Evolutionary conservation across 75 land plant genomes (phyloP).

Genomic region (Adiantum capillusveneris): DNA sequence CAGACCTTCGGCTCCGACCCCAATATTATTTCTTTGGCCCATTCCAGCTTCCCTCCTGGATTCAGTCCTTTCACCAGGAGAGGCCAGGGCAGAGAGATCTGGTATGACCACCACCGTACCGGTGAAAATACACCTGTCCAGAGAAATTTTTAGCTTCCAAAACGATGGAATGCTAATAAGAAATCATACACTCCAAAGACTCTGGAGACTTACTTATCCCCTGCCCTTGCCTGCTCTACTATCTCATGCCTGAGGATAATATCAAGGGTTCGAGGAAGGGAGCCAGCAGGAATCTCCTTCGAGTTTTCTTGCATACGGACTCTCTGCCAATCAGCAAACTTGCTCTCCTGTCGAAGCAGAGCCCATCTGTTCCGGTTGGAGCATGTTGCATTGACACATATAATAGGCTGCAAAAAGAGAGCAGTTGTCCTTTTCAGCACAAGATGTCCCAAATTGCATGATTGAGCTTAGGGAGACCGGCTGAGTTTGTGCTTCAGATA

Average conservation of each 20-base stretch:
- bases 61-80: slow-evolving; percentile 98
- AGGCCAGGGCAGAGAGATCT: slow-evolving; percentile 78
- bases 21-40: slow-evolving; percentile 30
- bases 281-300: slow-evolving; percentile 95
- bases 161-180: too few relatives aligned
- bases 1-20: slow-evolving; percentile 69
- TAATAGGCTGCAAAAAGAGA: slow-evolving; percentile 51
- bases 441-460: too few relatives aligned
- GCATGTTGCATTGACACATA: slow-evolving; percentile 86
- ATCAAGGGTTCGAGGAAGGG: slow-evolving; percentile 96
- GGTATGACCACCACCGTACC: slow-evolving; percentile 96
- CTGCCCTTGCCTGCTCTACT: slow-evolving; percentile 97
- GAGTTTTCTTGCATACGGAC: slow-evolving; percentile 98
- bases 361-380: slow-evolving; percentile 69
- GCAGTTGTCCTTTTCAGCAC: too few relatives aligned
- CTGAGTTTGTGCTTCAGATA: too few relatives aligned
- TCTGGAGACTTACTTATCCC: slow-evolving; percentile 96
- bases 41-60: slow-evolving; percentile 53
- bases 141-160: too few relatives aligned
- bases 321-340: slow-evolving; percentile 97
- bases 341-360: slow-evolving; percentile 84
- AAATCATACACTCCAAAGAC: too few relatives aligned
- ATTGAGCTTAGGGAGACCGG: neutral
- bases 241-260: slow-evolving; percentile 97
- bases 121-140: slow-evolving; percentile 76